Base-by-base conservation (phyloP, 495 filamentous ascomycete species). In the Tuber borchii region DNA sequence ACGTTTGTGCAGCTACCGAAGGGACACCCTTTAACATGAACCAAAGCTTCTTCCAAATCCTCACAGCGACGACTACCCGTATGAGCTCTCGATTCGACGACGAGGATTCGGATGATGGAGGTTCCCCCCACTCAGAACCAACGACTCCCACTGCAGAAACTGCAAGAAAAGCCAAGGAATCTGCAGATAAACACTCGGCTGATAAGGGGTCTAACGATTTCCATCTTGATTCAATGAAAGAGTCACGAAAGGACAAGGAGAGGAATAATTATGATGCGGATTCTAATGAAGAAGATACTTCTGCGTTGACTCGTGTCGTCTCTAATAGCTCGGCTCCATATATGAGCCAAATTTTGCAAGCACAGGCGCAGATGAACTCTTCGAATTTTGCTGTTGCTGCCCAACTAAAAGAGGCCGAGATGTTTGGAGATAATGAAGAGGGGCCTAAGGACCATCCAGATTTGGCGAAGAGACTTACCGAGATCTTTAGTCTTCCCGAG, bases 21-120 rank as follows among this genome's bases (percentile, higher is more conserved):
- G 76, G 76, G 37, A 78, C 75, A 34, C 81, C 81, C 26, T 80
- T 80, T 37, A 92, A 93, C 78, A 92, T 97, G 92, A 95, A 97
- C 84, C 94, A 97, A 85, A 95, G 93, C 71, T 88, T 99, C 72
- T 97, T 97, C 84, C 94, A 93, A 72, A 88, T 99, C 84, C 94
- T 99, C 76, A 93, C 94, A 22, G 92, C 93, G n/a, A 93, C 93
- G 56, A 93, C 93, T 70, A 90, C 90, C 34, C 91, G 95, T 82
- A 93, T 95, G 82, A 89, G 91, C 83, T 87, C 91, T 72, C 88
- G 92, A 46, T 95, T 97, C 82, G 92, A 95, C 78, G 91, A 90
- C 45, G 94, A 92, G 74, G 94, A 95, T 75, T 94, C 93, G 74
- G 91, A 93, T 46, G 90, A 88, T 22, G 90, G 89, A 65, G 56